Base-by-base conservation (phyloP, 257 asterid species). In the Eustoma russellianum region DNA sequence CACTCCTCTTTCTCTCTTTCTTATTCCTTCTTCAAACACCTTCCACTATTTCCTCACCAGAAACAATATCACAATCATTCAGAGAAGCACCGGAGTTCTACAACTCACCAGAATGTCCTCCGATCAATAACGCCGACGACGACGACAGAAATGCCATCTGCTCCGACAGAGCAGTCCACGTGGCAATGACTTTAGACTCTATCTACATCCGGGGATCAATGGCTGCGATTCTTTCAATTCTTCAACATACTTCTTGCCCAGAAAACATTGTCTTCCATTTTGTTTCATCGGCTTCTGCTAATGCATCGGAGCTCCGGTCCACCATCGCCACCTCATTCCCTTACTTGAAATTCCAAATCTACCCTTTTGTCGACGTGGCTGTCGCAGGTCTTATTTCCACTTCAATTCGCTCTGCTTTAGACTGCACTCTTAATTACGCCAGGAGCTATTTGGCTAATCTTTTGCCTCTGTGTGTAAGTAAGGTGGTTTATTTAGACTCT, bases 401-500 rank as follows among this genome's bases (percentile, higher is more conserved):
- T 30, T 91, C 98, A 28, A 91, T 91, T 70, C 93, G 96, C 11
- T 84, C 96, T 6, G 98, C 98, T 46, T 83, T 91, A 2, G 98
- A 90, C 64, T 84, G 96, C 57, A 91, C 98, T 0, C 83, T 90
- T 16, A 90, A 90, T 76, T 90, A 91, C 55, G 98, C 98, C 5
- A 76, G 98, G 1, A 83, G 85, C 66, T 91, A 91, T 80, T 67
- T 91, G 38, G 92, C 98, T 5, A 72, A 67, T 48, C 72, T 91
- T 46, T 67, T 91, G 33, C 98, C 96, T 0, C 46, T 69, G 0
- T 90, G 96, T 62, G 95, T 90, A 53, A 47, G 56, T 51, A 87
- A 88, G 54, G 79, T 80, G 12, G 95, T 91, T 5, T 91, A 91
- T 64, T 83, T 91, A 48, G 96, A 86, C 62, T 91, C 96, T 8